Conservation (phyloP, 805 yeast genomes). For the Nakazawaea ernobii region DNA sequence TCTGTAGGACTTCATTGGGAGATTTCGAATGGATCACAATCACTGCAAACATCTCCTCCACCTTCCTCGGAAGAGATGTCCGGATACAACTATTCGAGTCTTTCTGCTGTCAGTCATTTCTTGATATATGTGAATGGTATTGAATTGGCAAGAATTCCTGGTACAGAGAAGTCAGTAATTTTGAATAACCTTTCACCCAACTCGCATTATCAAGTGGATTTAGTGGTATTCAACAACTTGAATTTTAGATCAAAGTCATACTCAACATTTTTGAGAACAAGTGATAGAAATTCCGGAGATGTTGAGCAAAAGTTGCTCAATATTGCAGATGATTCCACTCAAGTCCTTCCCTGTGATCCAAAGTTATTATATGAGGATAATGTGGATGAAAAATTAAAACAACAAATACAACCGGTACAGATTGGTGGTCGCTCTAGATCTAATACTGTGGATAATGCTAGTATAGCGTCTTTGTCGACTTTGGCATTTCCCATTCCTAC, state of each 20-base stretch:
- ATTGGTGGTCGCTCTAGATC: slow-evolving; percentile 27
- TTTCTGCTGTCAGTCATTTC: slow-evolving; percentile 29
- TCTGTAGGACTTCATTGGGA: slow-evolving; percentile 56
- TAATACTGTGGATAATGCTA: slow-evolving; percentile 26
- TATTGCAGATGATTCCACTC: slow-evolving; percentile 1
- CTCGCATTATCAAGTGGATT: slow-evolving; percentile 34
- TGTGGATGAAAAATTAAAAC: slow-evolving; percentile 23
- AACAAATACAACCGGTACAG: slow-evolving; percentile 12
- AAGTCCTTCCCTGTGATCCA: slow-evolving; percentile 8
- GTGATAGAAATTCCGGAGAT: slow-evolving; percentile 16
- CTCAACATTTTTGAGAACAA: slow-evolving; percentile 35
- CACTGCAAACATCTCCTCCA: not conserved
- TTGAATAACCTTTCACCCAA: slow-evolving; percentile 27
- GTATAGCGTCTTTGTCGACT: slow-evolving; percentile 11
- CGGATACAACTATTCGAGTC: slow-evolving; percentile 11
- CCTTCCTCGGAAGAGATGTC: slow-evolving; percentile 1
- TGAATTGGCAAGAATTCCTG: slow-evolving; percentile 27
- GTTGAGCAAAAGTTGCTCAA: slow-evolving; percentile 16
- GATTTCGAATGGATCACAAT: not conserved
- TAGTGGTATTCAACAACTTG: slow-evolving; percentile 34
- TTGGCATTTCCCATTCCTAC: slow-evolving; percentile 4
- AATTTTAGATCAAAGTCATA: slow-evolving; percentile 35
- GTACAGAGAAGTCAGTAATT: slow-evolving; percentile 29
- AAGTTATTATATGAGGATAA: slow-evolving; percentile 17
- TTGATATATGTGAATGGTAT: slow-evolving; percentile 34